A percentile compares a stretch with the other conserved stretches of the same genome.
Evolutionary conservation across 768 basidiomycete species (phyloP).

Genomic region (Serpula lacrymans): DNA sequence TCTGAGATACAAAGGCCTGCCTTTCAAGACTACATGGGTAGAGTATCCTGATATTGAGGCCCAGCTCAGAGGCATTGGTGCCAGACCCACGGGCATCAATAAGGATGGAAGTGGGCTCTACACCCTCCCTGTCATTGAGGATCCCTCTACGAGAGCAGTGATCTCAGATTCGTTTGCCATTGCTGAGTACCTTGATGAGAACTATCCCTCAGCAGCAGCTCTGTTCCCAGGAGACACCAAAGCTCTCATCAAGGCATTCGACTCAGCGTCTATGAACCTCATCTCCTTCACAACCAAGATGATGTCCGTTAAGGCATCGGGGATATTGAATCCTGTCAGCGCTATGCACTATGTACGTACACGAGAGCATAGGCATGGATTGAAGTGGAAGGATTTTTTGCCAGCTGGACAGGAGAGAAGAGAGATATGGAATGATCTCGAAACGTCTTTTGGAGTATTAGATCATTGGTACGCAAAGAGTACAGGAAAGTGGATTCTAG

Average conservation of each 20-base stretch:
- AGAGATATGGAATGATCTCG: slow-evolving; percentile 35
- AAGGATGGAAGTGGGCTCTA: slow-evolving; percentile 33
- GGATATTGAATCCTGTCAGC: slow-evolving; percentile 32
- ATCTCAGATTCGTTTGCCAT: slow-evolving; percentile 45
- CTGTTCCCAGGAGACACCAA: slow-evolving; percentile 36
- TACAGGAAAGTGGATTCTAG: slow-evolving; percentile 5
- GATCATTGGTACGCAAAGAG: slow-evolving; percentile 10
- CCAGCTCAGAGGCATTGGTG: slow-evolving; percentile 32
- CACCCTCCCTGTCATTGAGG: slow-evolving; percentile 50
- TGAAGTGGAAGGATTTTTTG: slow-evolving; percentile 33
- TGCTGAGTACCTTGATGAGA: slow-evolving; percentile 47
- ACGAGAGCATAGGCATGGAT: slow-evolving; percentile 30
- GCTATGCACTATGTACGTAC: slow-evolving; percentile 38
- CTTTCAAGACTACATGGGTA: slow-evolving; percentile 48
- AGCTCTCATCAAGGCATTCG: slow-evolving; percentile 34
- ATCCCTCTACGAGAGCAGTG: slow-evolving; percentile 35
- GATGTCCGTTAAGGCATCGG: slow-evolving; percentile 18
- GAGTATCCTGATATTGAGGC: slow-evolving; percentile 48
- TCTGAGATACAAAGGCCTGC: slow-evolving; percentile 31
- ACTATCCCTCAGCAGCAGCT: too few species aligned
- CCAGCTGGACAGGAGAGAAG: slow-evolving; percentile 25
- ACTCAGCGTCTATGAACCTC: slow-evolving; percentile 26
- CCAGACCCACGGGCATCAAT: slow-evolving; percentile 29
- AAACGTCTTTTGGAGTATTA: slow-evolving; percentile 26
- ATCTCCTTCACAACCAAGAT: slow-evolving; percentile 13